phyloP scores from a whole-genome alignment of 1,139 yeast genomes.

The Kodamaea derodonti region DNA sequence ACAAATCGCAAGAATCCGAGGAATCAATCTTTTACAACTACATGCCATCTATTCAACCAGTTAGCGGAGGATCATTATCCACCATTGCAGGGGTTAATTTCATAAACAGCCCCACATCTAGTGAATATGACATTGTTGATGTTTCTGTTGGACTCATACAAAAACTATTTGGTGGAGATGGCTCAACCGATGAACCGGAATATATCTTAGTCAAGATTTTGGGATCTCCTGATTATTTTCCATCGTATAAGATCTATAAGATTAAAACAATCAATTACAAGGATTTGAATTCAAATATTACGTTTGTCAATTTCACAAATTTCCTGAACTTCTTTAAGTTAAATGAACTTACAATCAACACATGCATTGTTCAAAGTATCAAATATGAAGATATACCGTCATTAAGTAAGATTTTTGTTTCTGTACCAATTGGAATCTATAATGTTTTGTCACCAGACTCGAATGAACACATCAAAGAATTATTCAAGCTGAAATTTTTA shows the following conservation, averaged over 20 bases:
- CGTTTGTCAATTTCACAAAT: conserved; percentile 36
- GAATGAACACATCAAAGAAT: conserved; percentile 23
- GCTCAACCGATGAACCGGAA: conserved; percentile 12
- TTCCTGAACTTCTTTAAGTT: conserved; percentile 20
- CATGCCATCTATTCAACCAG: conserved; percentile 16
- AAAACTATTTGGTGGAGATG: conserved; percentile 27
- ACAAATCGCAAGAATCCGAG: too few species aligned
- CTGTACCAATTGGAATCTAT: conserved; percentile 46
- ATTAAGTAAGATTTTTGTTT: conserved; percentile 32
- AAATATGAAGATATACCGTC: conserved; percentile 22
- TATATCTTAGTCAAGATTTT: conserved; percentile 35
- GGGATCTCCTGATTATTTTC: conserved; percentile 44
- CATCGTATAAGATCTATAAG: conserved; percentile 32
- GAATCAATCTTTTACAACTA: too few species aligned
- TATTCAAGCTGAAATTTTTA: conserved; percentile 25
- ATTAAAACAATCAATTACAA: conserved; percentile 20
- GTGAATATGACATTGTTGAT: conserved; percentile 25
- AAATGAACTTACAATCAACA: conserved; percentile 32
- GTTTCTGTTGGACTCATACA: conserved; percentile 33
- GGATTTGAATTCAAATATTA: conserved; percentile 21
- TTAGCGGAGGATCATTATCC: conserved; percentile 12
- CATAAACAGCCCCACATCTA: conserved; percentile 8
- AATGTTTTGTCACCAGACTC: conserved; percentile 28
- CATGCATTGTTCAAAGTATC: conserved; percentile 32
- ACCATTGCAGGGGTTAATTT: conserved; percentile 19